phyloP scores from a whole-genome alignment of 345 rosid genomes.

The Euphorbia lathyris region DNA sequence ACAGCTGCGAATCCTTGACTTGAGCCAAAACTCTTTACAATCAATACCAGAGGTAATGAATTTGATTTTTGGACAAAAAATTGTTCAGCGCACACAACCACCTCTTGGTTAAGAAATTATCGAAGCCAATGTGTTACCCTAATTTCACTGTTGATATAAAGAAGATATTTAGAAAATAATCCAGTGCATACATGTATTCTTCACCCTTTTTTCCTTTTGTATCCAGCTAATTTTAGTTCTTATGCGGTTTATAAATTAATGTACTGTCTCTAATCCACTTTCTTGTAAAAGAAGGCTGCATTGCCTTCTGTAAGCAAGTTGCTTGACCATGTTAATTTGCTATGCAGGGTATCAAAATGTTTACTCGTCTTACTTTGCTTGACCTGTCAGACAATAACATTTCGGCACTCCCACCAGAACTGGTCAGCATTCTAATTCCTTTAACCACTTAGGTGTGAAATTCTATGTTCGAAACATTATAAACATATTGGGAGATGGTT shows the following conservation, averaged over 20 bases:
- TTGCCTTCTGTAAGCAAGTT: neutral
- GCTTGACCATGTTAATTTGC: conserved; percentile 8
- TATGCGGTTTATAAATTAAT: neutral
- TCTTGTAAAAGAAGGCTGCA: neutral
- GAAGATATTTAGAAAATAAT: neutral
- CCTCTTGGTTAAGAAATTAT: neutral
- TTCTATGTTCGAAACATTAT: neutral
- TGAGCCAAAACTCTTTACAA: conserved; percentile 79
- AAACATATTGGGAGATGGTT: neutral
- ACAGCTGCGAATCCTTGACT: conserved; percentile 61
- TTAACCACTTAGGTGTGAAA: neutral
- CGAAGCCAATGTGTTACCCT: neutral
- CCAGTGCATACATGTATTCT: neutral
- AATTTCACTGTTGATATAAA: neutral
- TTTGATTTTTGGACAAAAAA: conserved; percentile 1
- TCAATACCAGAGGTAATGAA: conserved; percentile 56
- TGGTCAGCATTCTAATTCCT: conserved; percentile 39
- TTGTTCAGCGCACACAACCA: neutral
- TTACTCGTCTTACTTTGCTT: conserved; percentile 67
- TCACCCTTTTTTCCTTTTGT: neutral
- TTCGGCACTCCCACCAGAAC: conserved; percentile 69
- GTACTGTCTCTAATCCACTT: neutral
- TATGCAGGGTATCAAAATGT: conserved; percentile 61
- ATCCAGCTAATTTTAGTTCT: neutral
- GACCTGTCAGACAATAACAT: conserved; percentile 85